A percentile compares a stretch with the other conserved stretches of the same genome.
phyloP scores from a whole-genome alignment of 192 early-diverging fungal genomes.

The Coemansia sp. region DNA sequence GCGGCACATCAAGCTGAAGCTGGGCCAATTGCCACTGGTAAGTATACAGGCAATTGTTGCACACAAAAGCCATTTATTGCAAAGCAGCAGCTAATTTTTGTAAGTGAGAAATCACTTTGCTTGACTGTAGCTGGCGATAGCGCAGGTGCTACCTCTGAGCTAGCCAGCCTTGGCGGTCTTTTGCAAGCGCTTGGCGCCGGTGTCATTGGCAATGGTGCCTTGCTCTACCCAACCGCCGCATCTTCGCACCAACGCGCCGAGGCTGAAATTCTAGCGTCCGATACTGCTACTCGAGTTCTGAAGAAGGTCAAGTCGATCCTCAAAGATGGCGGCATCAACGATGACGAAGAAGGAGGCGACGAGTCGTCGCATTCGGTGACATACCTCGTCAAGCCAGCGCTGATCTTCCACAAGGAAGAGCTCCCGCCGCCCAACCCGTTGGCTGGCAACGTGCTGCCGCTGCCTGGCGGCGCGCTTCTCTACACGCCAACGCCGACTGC shows the following conservation, averaged over 20 bases:
- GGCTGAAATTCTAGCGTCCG: conserved; percentile 44
- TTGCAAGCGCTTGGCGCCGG: conserved; percentile 49
- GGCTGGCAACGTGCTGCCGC: conserved; percentile 40
- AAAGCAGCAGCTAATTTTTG: background rate
- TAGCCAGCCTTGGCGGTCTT: conserved; percentile 41
- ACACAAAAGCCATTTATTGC: background rate
- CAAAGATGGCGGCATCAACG: conserved; percentile 45
- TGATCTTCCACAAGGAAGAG: conserved; percentile 53
- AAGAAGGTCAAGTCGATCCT: conserved; percentile 51
- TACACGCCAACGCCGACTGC: conserved; percentile 45
- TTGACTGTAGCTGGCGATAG: conserved; percentile 20
- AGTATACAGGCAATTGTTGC: conserved; percentile 1
- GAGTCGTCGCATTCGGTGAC: conserved; percentile 34
- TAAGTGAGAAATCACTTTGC: too few species aligned
- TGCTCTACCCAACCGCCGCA: conserved; percentile 32
- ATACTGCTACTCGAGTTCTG: conserved; percentile 37
- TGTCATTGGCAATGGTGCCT: conserved; percentile 44
- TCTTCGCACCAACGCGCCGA: conserved; percentile 47
- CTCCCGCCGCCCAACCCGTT: conserved; percentile 45
- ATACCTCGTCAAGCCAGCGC: conserved; percentile 44
- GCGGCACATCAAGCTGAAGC: conserved; percentile 32
- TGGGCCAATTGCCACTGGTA: conserved; percentile 44
- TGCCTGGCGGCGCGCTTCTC: conserved; percentile 45
- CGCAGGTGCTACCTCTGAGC: conserved; percentile 24
- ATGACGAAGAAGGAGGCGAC: conserved; percentile 36